These are phyloP conservation scores for Alternaria sp. DNA, from an alignment of 2,329 filamentous ascomycete species.

Conservation along the genomic window DNA sequence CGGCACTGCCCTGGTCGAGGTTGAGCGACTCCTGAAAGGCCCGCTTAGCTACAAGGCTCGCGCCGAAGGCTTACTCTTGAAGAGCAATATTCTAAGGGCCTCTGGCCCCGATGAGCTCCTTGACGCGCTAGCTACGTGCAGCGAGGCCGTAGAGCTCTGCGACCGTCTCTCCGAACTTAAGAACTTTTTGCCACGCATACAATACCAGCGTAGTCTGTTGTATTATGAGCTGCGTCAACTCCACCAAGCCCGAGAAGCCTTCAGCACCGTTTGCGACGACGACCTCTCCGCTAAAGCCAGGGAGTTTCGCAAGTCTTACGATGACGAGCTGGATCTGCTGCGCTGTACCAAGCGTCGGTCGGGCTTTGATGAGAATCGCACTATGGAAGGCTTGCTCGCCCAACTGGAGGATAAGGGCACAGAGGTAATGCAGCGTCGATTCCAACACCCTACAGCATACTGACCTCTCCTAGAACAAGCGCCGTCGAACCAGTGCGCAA, in stretches of 20 bases:
- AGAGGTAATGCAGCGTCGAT: constrained; percentile 7
- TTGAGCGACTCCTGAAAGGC: constrained; percentile 35
- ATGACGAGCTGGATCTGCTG: constrained; percentile 27
- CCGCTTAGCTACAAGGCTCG: constrained; percentile 33
- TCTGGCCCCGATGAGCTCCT: constrained; percentile 31
- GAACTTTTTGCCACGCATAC: constrained; percentile 30
- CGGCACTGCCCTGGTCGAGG: constrained; percentile 29
- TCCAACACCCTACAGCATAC: background rate
- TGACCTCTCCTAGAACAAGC: constrained; percentile 23
- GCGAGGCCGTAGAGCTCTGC: constrained; percentile 40
- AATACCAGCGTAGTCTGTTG: constrained; percentile 34
- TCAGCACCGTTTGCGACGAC: constrained; percentile 15
- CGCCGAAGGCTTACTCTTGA: constrained; percentile 38
- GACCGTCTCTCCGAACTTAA: constrained; percentile 27
- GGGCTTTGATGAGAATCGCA: constrained; percentile 40
- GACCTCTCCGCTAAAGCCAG: constrained; percentile 12
- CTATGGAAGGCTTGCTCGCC: constrained; percentile 22
- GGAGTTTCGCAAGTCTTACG: constrained; percentile 22
- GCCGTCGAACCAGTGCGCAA: constrained; percentile 32
- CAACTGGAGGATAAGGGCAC: constrained; percentile 20
- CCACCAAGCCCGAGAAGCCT: constrained; percentile 29
- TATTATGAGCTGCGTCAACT: constrained; percentile 33
- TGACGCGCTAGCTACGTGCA: constrained; percentile 41
- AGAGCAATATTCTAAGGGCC: constrained; percentile 34
- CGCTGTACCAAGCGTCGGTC: constrained; percentile 24